These are phyloP conservation scores for Trypanosoma mega DNA, from an alignment of 208 protist genomes.

Conservation along the genomic window DNA sequence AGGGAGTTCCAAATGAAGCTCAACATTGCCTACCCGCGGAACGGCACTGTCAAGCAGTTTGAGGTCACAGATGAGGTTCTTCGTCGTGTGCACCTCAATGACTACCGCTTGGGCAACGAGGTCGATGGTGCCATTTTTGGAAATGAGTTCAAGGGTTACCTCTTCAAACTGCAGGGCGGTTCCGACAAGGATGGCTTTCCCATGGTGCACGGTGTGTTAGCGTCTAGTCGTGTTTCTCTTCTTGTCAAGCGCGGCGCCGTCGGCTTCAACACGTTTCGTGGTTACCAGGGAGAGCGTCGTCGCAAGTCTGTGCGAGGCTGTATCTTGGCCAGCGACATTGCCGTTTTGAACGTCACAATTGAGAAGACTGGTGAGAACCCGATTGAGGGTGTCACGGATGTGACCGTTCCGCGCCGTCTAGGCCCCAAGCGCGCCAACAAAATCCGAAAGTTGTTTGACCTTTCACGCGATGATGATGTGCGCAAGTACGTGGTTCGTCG, in stretches of 20 bases:
- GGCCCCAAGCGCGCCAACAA: constrained; percentile 99
- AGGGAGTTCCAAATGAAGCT: constrained; percentile 67
- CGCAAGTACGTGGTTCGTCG: constrained; percentile 97
- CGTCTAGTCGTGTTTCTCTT: constrained; percentile 95
- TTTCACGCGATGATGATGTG: constrained; percentile 96
- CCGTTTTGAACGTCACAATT: constrained; percentile 97
- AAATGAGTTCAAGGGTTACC: constrained; percentile 91
- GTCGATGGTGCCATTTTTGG: constrained; percentile 30
- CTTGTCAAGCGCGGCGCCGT: constrained; percentile 94
- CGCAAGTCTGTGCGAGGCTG: constrained; percentile 99
- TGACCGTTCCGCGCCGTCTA: constrained; percentile 91
- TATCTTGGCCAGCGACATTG: constrained; percentile 96
- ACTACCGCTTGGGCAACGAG: constrained; percentile 75
- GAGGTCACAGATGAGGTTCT: constrained; percentile 79
- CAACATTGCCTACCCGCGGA: constrained; percentile 86
- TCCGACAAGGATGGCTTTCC: constrained; percentile 99
- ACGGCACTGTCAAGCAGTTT: constrained; percentile 88
- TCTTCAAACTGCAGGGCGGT: constrained; percentile 98
- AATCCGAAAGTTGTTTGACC: constrained; percentile 99
- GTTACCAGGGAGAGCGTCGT: constrained; percentile 96
- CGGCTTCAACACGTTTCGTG: constrained; percentile 89
- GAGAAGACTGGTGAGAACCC: constrained; percentile 96
- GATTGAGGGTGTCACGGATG: constrained; percentile 98
- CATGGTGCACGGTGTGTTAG: constrained; percentile 99
- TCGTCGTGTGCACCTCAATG: constrained; percentile 73